Conservation (phyloP, 1,284 basidiomycete species). For the Caloboletus inedulis region DNA sequence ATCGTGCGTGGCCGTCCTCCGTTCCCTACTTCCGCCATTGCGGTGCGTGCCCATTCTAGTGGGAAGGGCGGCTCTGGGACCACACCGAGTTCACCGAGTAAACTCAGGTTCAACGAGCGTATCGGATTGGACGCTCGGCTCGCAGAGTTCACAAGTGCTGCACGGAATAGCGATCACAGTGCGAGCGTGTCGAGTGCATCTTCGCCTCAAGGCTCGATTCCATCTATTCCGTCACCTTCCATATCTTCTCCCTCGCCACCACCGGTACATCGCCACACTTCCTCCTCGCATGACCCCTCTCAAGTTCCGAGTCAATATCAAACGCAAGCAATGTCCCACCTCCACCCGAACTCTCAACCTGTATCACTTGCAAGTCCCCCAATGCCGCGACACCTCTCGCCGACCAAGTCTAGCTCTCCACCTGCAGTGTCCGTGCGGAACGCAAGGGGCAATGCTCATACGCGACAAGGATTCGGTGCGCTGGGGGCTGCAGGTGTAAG, state of each 20-base stretch:
- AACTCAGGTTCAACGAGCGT: slow-evolving; percentile 18
- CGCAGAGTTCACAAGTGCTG: slow-evolving; percentile 22
- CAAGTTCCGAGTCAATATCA: slow-evolving; percentile 8
- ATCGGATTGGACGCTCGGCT: slow-evolving; percentile 35
- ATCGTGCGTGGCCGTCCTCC: slow-evolving; percentile 44
- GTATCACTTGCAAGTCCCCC: slow-evolving; percentile 34
- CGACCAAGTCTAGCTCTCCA: slow-evolving; percentile 58
- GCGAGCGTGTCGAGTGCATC: slow-evolving; percentile 68
- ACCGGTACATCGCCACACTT: slow-evolving; percentile 5
- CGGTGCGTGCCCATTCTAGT: slow-evolving; percentile 1
- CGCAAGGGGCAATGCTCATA: slow-evolving; percentile 46
- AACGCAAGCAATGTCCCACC: slow-evolving; percentile 8
- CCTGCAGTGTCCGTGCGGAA: slow-evolving; percentile 53
- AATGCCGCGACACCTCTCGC: slow-evolving; percentile 50
- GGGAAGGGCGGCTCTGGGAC: not conserved
- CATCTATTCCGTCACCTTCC: slow-evolving; percentile 70
- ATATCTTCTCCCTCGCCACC: slow-evolving; percentile 44
- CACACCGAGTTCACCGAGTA: slow-evolving; percentile 15
- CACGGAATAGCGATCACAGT: slow-evolving; percentile 41
- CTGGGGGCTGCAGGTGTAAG: slow-evolving; percentile 38
- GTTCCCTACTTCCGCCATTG: slow-evolving; percentile 32
- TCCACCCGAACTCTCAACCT: slow-evolving; percentile 20
- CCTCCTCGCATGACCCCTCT: slow-evolving; percentile 9
- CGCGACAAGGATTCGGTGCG: slow-evolving; percentile 39
- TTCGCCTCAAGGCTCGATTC: slow-evolving; percentile 72